Evolutionary conservation across 176 grass and related monocot genomes (phyloP).

Genomic region (Juncus inflexus): DNA sequence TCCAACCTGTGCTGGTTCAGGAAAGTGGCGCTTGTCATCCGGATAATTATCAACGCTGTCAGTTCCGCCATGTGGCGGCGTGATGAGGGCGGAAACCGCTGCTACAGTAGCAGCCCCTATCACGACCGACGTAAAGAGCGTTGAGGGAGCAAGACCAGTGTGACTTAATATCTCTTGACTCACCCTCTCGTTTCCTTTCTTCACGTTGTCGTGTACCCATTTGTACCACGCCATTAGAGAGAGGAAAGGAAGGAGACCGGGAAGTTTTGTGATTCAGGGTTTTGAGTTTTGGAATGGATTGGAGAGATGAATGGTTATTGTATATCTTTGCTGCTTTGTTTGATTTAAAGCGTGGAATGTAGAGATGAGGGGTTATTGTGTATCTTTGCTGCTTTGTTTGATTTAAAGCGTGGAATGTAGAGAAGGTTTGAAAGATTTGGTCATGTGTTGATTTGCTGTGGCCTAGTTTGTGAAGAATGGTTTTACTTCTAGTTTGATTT

Average conservation of each 20-base stretch:
- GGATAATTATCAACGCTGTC: slow-evolving; percentile 1
- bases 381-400: slow-evolving; percentile 4
- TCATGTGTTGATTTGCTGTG: slow-evolving; percentile 10
- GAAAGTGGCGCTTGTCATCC: slow-evolving; percentile 24
- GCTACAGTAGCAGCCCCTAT: slow-evolving; percentile 2
- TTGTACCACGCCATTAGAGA: slow-evolving; percentile 17
- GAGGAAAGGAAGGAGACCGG: neutral
- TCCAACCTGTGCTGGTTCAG: slow-evolving; percentile 26
- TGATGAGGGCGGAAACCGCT: slow-evolving; percentile 23
- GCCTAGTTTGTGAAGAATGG: neutral
- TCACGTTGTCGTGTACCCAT: slow-evolving; percentile 9
- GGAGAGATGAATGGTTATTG: neutral
- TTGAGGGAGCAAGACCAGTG: slow-evolving; percentile 29
- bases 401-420: slow-evolving; percentile 21
- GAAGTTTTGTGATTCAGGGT: neutral
- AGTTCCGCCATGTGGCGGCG: neutral
- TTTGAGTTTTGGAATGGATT: neutral
- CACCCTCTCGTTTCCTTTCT: slow-evolving; percentile 30
- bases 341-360: slow-evolving; percentile 22
- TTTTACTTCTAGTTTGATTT: neutral
- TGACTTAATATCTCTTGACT: slow-evolving; percentile 28
- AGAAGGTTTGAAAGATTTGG: neutral
- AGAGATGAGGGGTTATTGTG: neutral
- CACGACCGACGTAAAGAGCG: slow-evolving; percentile 28
- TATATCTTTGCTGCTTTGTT: neutral